phyloP scores from a whole-genome alignment of 2,329 filamentous ascomycete species.

The Calonectria crousiana region DNA sequence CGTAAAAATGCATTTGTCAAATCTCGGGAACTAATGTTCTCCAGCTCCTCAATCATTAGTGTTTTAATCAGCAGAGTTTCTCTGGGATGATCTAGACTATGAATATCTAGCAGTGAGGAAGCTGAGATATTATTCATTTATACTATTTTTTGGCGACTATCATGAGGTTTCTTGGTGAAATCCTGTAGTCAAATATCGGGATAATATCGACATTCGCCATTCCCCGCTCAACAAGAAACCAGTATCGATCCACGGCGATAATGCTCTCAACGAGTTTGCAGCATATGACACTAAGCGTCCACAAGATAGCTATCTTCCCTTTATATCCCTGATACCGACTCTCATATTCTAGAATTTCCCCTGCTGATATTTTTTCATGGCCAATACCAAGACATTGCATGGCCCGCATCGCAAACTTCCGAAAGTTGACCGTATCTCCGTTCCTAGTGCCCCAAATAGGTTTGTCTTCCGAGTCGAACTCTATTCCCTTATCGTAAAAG shows the following conservation, averaged over 20 bases:
- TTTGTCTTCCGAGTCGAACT: constrained; percentile 21
- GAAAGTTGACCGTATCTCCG: constrained; percentile 42
- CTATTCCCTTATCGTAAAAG: constrained; percentile 41
- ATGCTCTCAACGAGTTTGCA: constrained; percentile 49
- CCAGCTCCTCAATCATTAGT: too few relatives aligned
- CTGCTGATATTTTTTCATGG: constrained; percentile 21
- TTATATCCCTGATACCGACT: constrained; percentile 35
- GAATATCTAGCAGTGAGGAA: neutral
- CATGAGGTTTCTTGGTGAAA: constrained; percentile 44
- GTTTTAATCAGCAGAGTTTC: too few relatives aligned
- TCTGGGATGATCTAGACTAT: too few relatives aligned
- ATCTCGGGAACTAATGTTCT: too few relatives aligned
- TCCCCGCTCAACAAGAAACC: constrained; percentile 44
- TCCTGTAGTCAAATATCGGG: constrained; percentile 42
- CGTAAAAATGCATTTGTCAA: too few relatives aligned
- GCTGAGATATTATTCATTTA: neutral
- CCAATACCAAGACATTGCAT: constrained; percentile 41
- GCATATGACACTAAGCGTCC: constrained; percentile 48
- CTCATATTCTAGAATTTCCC: constrained; percentile 43
- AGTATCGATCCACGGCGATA: constrained; percentile 48
- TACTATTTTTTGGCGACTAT: constrained; percentile 29
- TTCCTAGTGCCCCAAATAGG: constrained; percentile 49
- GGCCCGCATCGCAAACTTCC: constrained; percentile 42
- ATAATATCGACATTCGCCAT: constrained; percentile 40
- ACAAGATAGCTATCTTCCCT: constrained; percentile 47